Conservation (phyloP, 176 grass and related monocot genomes). For the Elaeis guineensis region DNA sequence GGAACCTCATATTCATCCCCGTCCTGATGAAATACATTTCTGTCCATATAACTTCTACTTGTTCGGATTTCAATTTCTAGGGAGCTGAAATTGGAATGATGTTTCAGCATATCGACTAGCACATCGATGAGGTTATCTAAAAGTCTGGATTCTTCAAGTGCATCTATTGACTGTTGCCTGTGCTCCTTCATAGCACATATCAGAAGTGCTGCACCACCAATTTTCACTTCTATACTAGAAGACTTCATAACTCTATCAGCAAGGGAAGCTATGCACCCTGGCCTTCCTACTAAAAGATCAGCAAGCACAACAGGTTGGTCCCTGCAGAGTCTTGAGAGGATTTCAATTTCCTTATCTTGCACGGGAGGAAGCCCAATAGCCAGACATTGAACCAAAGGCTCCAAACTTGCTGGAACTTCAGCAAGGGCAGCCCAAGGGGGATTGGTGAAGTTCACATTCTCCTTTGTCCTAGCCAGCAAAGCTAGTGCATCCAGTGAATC, state of each 20-base stretch:
- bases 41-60: conserved; percentile 32
- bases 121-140: conserved; percentile 57
- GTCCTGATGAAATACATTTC: conserved; percentile 44
- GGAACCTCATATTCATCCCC: conserved; percentile 44
- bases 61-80: conserved; percentile 68
- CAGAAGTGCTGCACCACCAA: conserved; percentile 56
- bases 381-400: conserved; percentile 60
- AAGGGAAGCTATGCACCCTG: conserved; percentile 67
- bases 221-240: conserved; percentile 56
- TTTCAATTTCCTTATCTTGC: conserved; percentile 87
- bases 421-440: conserved; percentile 55
- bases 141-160: conserved; percentile 57
- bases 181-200: conserved; percentile 60
- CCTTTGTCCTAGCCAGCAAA: conserved; percentile 54
- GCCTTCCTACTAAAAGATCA: conserved; percentile 61
- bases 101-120: conserved; percentile 73
- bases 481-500: conserved; percentile 65
- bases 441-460: conserved; percentile 40
- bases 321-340: conserved; percentile 73
- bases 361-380: conserved; percentile 52
- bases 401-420: conserved; percentile 62
- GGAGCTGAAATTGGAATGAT: conserved; percentile 35
- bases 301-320: conserved; percentile 53
- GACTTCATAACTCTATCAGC: conserved; percentile 63
- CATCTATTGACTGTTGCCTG: conserved; percentile 47